Conservation (phyloP, 108 stramenopile genomes). For the Skeletonema potamos region DNA sequence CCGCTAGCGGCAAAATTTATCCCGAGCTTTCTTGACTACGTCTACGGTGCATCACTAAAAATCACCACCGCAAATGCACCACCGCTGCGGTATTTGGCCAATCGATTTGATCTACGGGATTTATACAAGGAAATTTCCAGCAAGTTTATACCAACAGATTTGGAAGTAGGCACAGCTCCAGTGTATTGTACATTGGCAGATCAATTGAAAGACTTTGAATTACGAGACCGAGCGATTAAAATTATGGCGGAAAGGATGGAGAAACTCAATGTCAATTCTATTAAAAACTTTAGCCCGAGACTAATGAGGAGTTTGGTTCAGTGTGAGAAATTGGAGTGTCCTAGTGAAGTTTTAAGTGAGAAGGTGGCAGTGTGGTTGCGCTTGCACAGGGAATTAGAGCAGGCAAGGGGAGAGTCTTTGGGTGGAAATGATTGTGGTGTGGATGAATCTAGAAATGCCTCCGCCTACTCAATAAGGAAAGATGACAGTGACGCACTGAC, state of each 20-base stretch:
- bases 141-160: slow-evolving; percentile 22
- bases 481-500: slow-evolving; percentile 5
- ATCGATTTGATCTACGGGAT: slow-evolving; percentile 40
- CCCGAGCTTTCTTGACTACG: slow-evolving; percentile 39
- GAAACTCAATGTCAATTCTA: slow-evolving; percentile 12
- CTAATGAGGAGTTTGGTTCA: slow-evolving; percentile 42
- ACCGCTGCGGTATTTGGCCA: slow-evolving; percentile 34
- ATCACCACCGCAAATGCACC: slow-evolving; percentile 30
- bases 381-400: neutral
- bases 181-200: slow-evolving; percentile 31
- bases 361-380: slow-evolving; percentile 34
- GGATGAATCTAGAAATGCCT: slow-evolving; percentile 2
- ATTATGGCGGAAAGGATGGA: slow-evolving; percentile 36
- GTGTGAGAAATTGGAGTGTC: slow-evolving; percentile 24
- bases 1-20: slow-evolving; percentile 25
- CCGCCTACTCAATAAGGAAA: neutral
- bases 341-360: slow-evolving; percentile 15
- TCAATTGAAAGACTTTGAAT: slow-evolving; percentile 35
- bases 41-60: slow-evolving; percentile 26
- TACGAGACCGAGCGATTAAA: slow-evolving; percentile 24
- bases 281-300: slow-evolving; percentile 19
- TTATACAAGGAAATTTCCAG: slow-evolving; percentile 16
- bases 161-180: slow-evolving; percentile 26
- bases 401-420: neutral
- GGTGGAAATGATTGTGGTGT: neutral